A percentile compares a stretch with the other conserved stretches of the same genome.
These are phyloP conservation scores for Penicillium sp. DNA, from an alignment of 2,329 filamentous ascomycete genomes.

Conservation along the genomic window DNA sequence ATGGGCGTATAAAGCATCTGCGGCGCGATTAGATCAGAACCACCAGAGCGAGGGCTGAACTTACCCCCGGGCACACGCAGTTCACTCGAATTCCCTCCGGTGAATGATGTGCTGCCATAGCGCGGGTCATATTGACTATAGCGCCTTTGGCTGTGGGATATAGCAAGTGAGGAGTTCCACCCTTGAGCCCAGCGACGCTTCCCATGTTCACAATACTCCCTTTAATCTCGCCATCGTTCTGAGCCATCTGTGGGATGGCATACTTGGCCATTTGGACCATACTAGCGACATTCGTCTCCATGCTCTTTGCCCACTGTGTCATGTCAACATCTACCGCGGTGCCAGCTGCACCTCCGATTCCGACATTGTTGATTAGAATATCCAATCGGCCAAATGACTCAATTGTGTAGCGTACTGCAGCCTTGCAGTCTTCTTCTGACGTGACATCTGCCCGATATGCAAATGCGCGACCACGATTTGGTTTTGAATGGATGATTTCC, in stretches of 20 bases:
- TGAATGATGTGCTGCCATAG: conserved; percentile 59
- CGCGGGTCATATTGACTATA: conserved; percentile 58
- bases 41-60: not conserved
- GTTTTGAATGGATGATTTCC: conserved; percentile 51
- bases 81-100: conserved; percentile 55
- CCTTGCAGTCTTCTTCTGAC: conserved; percentile 53
- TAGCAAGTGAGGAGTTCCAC: conserved; percentile 55
- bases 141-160: conserved; percentile 59
- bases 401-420: conserved; percentile 40
- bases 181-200: conserved; percentile 56
- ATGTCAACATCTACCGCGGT: conserved; percentile 64
- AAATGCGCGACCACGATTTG: conserved; percentile 37
- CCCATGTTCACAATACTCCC: conserved; percentile 57
- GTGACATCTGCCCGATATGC: conserved; percentile 56
- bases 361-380: conserved; percentile 67
- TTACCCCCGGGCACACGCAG: conserved; percentile 54
- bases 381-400: conserved; percentile 58
- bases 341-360: conserved; percentile 60
- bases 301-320: conserved; percentile 56
- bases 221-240: conserved; percentile 50
- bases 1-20: conserved; percentile 58
- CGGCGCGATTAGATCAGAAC: not conserved
- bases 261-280: conserved; percentile 68
- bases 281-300: conserved; percentile 65
- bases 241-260: conserved; percentile 61